phyloP scores from a whole-genome alignment of 192 early-diverging fungal genomes.

The Polychytrium aggregatum region DNA sequence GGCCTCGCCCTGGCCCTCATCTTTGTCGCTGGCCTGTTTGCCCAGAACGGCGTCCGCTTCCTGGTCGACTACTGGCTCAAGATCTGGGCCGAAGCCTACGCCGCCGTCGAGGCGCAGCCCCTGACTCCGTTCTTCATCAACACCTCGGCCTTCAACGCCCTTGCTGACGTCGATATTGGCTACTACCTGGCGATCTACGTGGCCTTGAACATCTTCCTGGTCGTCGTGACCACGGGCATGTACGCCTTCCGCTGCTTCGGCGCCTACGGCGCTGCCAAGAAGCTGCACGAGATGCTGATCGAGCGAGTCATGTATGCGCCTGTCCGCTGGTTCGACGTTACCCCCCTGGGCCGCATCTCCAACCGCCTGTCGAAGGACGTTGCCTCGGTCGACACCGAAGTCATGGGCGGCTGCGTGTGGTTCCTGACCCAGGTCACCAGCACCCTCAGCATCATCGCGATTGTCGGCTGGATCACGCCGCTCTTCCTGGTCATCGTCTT shows the following conservation, averaged over 20 bases:
- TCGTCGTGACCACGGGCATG: conserved; percentile 1
- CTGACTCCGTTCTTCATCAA: too few species aligned
- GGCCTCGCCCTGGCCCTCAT: conserved; percentile 20
- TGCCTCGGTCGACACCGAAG: conserved; percentile 33
- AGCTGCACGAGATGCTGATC: conserved; percentile 22
- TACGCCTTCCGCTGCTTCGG: conserved; percentile 2
- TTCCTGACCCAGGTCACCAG: conserved; percentile 14
- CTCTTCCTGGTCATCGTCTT: conserved; percentile 45
- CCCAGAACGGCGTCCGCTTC: conserved; percentile 3
- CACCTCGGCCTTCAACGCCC: too few species aligned
- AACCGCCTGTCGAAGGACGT: conserved; percentile 85
- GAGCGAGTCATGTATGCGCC: conserved; percentile 35
- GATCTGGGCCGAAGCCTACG: conserved; percentile 17
- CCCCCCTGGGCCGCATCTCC: too few species aligned
- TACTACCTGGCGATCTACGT: conserved; percentile 11
- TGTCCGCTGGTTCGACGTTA: too few species aligned
- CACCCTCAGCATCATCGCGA: conserved; percentile 5
- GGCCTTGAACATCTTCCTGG: not conserved
- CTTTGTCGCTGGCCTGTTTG: conserved; percentile 5
- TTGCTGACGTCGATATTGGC: too few species aligned
- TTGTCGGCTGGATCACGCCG: conserved; percentile 40
- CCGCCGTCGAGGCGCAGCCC: too few species aligned
- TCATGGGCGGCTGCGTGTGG: conserved; percentile 3
- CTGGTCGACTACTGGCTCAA: conserved; percentile 29
- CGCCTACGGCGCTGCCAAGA: conserved; percentile 12